phyloP scores from a whole-genome alignment of 2,329 filamentous ascomycete genomes.

The Stagonosporopsis tanaceti region DNA sequence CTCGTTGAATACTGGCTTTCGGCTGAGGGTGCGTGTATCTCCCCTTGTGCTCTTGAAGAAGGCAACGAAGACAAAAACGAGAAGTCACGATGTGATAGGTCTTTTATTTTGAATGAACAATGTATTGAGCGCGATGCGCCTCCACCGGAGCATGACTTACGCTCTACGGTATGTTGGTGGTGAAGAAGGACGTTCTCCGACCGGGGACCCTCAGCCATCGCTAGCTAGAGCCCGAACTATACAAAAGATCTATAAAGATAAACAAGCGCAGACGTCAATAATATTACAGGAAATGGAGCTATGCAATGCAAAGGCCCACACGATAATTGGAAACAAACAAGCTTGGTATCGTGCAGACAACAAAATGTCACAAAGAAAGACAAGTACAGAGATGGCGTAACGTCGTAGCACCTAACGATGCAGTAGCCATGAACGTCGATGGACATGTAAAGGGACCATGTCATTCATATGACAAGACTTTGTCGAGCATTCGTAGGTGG shows the following conservation, averaged over 20 bases:
- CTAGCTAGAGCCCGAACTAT: background rate
- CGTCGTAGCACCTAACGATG: slow-evolving; percentile 2
- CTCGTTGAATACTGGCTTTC: no score
- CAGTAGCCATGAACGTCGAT: background rate
- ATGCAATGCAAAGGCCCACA: background rate
- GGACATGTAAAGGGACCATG: background rate
- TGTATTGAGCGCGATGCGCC: background rate
- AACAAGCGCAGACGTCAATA: background rate
- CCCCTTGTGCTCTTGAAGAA: no score
- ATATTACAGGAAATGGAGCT: background rate
- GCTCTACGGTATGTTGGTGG: slow-evolving; percentile 4
- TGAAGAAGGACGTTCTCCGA: background rate
- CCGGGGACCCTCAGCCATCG: background rate
- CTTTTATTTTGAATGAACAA: background rate
- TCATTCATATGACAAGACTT: slow-evolving; percentile 5
- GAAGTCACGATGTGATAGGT: no score
- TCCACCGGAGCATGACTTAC: background rate
- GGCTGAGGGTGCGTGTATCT: no score
- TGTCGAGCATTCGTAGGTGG: slow-evolving; percentile 19
- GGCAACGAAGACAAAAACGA: no score
- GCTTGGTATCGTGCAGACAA: slow-evolving; percentile 9
- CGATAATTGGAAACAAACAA: background rate
- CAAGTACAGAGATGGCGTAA: slow-evolving; percentile 3
- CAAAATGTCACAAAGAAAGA: background rate
- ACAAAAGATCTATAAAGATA: background rate